Percentiles rank a stretch among this genome's conserved stretches.
Conservation (phyloP, 768 basidiomycete species). For the Cytidiella melzeri region DNA sequence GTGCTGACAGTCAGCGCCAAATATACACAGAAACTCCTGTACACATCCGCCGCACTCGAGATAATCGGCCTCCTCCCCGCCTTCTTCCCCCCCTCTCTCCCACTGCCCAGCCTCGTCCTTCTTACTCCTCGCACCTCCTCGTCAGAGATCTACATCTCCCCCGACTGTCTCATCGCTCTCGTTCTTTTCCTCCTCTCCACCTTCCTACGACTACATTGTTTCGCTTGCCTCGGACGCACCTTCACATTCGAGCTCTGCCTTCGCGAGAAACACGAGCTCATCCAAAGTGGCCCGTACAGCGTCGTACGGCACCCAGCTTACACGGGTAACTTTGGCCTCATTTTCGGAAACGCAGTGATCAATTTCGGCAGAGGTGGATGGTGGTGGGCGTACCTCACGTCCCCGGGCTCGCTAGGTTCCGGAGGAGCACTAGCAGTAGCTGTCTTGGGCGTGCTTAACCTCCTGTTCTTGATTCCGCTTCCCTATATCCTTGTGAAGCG, state of each 20-base stretch:
- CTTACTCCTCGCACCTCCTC: too few relatives aligned
- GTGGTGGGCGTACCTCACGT: not conserved
- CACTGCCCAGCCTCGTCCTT: too few relatives aligned
- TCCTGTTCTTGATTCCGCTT: not conserved
- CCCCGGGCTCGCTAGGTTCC: too few relatives aligned
- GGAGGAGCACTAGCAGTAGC: too few relatives aligned
- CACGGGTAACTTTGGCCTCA: conserved; percentile 2
- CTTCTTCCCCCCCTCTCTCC: too few relatives aligned
- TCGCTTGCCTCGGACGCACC: conserved; percentile 14
- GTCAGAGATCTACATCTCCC: not conserved
- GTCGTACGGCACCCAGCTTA: conserved; percentile 20
- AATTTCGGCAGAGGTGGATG: not conserved
- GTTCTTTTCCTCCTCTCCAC: not conserved
- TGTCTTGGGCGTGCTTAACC: not conserved
- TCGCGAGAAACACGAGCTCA: conserved; percentile 12
- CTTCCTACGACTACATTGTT: conserved; percentile 16
- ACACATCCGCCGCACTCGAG: not conserved
- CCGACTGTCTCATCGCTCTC: not conserved
- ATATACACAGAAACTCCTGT: not conserved
- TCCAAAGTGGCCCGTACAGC: conserved; percentile 16
- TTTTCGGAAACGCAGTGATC: not conserved
- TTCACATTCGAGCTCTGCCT: conserved; percentile 19
- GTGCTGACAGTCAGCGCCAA: not conserved
- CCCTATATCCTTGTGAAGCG: not conserved
- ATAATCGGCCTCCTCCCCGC: not conserved